phyloP scores from a whole-genome alignment of 805 yeast species.

The Scheffersomyces amazonensis region DNA sequence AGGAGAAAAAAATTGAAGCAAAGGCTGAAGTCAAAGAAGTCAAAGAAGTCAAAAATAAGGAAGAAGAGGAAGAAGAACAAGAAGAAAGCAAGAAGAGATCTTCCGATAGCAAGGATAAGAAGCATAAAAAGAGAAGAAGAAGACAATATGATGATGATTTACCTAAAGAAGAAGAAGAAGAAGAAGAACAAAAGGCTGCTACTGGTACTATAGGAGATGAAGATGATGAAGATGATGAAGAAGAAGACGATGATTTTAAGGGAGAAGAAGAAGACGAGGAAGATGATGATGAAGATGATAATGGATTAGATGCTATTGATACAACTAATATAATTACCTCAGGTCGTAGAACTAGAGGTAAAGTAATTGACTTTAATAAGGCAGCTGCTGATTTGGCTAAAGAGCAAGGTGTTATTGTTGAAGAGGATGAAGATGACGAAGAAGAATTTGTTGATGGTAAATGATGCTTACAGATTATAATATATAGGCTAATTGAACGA shows the following conservation, averaged over 20 bases:
- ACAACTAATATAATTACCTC: constrained; percentile 77
- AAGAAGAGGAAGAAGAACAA: constrained; percentile 8
- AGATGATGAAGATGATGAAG: constrained; percentile 42
- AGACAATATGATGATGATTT: constrained; percentile 55
- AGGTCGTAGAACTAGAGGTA: constrained; percentile 89
- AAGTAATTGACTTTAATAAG: constrained; percentile 78
- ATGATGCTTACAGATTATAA: too few species aligned
- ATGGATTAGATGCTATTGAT: constrained; percentile 77
- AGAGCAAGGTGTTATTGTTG: constrained; percentile 39
- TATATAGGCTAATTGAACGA: too few species aligned
- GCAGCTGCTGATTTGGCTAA: constrained; percentile 69
- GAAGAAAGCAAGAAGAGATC: constrained; percentile 5
- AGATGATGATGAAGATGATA: constrained; percentile 70
- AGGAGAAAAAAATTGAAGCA: constrained; percentile 5
- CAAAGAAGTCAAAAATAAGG: constrained; percentile 8
- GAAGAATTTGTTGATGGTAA: constrained; percentile 44
- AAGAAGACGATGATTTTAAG: constrained; percentile 44
- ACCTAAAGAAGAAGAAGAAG: constrained; percentile 41
- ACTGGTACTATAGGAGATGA: constrained; percentile 18
- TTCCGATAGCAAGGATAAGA: constrained; percentile 10
- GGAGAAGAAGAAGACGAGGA: constrained; percentile 52
- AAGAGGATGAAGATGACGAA: constrained; percentile 45
- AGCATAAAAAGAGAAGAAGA: constrained; percentile 55
- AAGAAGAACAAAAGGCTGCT: constrained; percentile 46
- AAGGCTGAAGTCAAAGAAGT: constrained; percentile 13